These are phyloP conservation scores for Daldinia sp. DNA, from an alignment of 2,329 filamentous ascomycete species.

Conservation along the genomic window DNA sequence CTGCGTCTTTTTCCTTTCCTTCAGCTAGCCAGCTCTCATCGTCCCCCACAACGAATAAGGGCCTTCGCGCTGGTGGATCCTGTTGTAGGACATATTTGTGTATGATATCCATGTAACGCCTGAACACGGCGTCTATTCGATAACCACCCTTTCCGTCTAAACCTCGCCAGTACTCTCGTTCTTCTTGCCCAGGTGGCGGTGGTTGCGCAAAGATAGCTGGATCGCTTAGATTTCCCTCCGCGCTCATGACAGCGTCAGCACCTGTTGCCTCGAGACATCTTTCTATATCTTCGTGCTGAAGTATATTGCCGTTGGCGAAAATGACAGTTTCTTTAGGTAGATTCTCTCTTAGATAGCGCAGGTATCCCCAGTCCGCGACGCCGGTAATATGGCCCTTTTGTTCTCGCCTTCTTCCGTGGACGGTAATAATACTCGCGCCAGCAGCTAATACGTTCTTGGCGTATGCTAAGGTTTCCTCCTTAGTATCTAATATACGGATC, in stretches of 20 bases:
- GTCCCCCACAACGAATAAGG: slow-evolving; percentile 78
- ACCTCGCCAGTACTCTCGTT: slow-evolving; percentile 88
- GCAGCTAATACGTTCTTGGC: slow-evolving; percentile 87
- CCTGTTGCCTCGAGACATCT: slow-evolving; percentile 84
- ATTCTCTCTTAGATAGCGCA: slow-evolving; percentile 84
- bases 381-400: slow-evolving; percentile 98
- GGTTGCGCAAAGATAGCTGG: slow-evolving; percentile 83
- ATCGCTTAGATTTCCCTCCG: slow-evolving; percentile 94
- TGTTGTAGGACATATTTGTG: slow-evolving; percentile 79
- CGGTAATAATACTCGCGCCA: slow-evolving; percentile 91
- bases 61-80: slow-evolving; percentile 74
- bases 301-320: slow-evolving; percentile 95
- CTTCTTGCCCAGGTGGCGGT: slow-evolving; percentile 73
- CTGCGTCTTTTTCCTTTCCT: slow-evolving; percentile 56
- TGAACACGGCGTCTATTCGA: slow-evolving; percentile 86
- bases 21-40: slow-evolving; percentile 61
- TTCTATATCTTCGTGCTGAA: slow-evolving; percentile 82
- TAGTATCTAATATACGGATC: slow-evolving; percentile 88
- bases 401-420: slow-evolving; percentile 88
- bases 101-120: slow-evolving; percentile 91
- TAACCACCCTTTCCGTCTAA: slow-evolving; percentile 84
- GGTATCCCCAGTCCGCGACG: slow-evolving; percentile 88
- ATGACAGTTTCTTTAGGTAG: slow-evolving; percentile 89
- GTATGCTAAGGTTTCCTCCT: slow-evolving; percentile 88
- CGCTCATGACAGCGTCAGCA: slow-evolving; percentile 94